Conservation (phyloP, 768 basidiomycete species). For the Cubamyces lactineus region DNA sequence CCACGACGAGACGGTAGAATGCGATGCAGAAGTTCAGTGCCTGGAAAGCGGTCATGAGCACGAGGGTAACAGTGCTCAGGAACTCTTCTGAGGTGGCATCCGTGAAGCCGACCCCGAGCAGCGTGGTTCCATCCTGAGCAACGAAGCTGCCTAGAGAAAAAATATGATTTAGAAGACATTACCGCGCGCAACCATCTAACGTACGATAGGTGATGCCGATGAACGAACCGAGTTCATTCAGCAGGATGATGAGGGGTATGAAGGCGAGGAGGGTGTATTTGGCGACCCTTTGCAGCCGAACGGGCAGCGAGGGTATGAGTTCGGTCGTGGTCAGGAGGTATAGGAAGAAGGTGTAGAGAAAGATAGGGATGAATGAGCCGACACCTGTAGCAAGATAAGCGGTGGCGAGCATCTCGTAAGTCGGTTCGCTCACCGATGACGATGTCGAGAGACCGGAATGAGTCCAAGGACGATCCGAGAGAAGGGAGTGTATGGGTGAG, state of each 20-base stretch:
- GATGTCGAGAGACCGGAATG: constrained; percentile 60
- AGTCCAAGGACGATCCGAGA: constrained; percentile 46
- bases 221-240: constrained; percentile 69
- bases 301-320: constrained; percentile 57
- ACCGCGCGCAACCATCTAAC: constrained; percentile 26
- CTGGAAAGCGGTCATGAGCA: constrained; percentile 61
- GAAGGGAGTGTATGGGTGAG: constrained; percentile 59
- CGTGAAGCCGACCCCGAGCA: constrained; percentile 46
- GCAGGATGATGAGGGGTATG: constrained; percentile 56
- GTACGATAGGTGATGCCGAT: constrained; percentile 59
- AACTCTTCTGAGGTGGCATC: constrained; percentile 50
- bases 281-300: constrained; percentile 47
- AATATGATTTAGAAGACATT: background rate
- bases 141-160: constrained; percentile 13
- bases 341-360: constrained; percentile 65
- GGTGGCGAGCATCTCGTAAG: background rate
- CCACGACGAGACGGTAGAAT: constrained; percentile 58
- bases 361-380: constrained; percentile 65
- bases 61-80: constrained; percentile 63
- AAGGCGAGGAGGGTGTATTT: constrained; percentile 51
- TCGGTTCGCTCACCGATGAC: constrained; percentile 54
- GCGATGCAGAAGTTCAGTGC: constrained; percentile 58
- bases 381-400: constrained; percentile 39
- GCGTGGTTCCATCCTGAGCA: constrained; percentile 3
- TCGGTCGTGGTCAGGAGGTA: constrained; percentile 57